Percentiles rank a stretch among this genome's conserved stretches.
phyloP scores from a whole-genome alignment of 768 basidiomycete genomes.

The Lentinula detonsa region DNA sequence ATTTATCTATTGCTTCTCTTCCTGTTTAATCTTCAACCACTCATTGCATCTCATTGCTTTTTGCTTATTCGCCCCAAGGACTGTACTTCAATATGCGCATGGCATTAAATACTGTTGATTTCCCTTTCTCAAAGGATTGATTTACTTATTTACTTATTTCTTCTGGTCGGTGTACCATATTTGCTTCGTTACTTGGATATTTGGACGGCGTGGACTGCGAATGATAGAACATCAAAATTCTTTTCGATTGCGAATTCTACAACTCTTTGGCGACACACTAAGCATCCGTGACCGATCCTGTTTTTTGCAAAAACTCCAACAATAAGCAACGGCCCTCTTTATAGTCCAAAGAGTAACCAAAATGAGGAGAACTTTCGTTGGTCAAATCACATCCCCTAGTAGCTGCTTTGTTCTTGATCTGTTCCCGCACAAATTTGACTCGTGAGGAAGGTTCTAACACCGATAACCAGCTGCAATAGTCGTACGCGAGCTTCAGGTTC shows the following conservation, averaged over 20 bases:
- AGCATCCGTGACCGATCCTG: background rate
- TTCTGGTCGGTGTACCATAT: background rate
- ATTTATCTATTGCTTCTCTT: slow-evolving; percentile 2
- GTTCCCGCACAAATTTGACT: background rate
- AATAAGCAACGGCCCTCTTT: background rate
- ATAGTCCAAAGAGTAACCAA: background rate
- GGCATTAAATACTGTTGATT: background rate
- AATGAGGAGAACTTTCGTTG: background rate
- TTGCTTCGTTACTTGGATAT: background rate
- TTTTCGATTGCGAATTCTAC: background rate
- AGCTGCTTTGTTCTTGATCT: background rate
- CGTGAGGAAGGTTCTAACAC: background rate
- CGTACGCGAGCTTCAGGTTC: background rate
- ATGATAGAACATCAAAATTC: background rate
- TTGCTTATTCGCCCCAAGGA: background rate
- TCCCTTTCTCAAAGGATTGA: background rate
- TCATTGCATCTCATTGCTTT: slow-evolving; percentile 1
- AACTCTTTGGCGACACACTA: background rate
- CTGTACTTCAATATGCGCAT: background rate
- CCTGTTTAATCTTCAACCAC: background rate
- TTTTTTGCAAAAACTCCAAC: background rate
- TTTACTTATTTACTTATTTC: background rate
- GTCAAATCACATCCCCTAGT: background rate
- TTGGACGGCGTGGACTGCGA: background rate
- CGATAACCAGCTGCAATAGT: background rate